A percentile compares a stretch with the other conserved stretches of the same genome.
Conservation (phyloP, 1,284 basidiomycete species). For the Moniliophthora roreri region DNA sequence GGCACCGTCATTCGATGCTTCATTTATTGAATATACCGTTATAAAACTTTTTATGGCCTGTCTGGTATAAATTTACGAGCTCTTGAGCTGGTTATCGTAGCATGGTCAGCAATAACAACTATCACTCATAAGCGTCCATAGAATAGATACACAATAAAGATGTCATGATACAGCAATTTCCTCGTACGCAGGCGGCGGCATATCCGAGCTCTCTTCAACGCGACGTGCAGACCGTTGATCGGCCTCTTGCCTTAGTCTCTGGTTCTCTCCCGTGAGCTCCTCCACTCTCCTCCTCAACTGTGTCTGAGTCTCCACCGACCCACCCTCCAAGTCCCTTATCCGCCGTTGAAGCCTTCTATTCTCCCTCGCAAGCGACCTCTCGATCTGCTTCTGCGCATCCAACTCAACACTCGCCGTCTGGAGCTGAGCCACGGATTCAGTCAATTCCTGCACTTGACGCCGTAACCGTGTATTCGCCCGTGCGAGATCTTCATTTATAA, state of each 20-base stretch:
- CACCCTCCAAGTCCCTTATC: slow-evolving; percentile 11
- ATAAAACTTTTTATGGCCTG: no score
- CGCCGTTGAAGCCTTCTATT: slow-evolving; percentile 12
- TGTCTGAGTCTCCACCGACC: neutral
- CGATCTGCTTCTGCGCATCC: slow-evolving; percentile 6
- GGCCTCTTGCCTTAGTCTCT: slow-evolving; percentile 7
- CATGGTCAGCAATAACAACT: no score
- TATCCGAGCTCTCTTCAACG: slow-evolving; percentile 5
- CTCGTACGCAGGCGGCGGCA: slow-evolving; percentile 18
- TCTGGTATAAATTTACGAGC: no score
- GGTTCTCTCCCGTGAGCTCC: slow-evolving; percentile 15
- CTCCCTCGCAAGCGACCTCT: slow-evolving; percentile 4
- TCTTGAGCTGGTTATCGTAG: no score
- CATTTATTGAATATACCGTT: no score
- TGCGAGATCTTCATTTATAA: slow-evolving; percentile 20
- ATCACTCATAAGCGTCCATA: no score
- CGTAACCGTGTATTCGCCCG: slow-evolving; percentile 15
- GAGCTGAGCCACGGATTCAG: slow-evolving; percentile 13
- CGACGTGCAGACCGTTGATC: no score
- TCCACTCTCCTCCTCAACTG: slow-evolving; percentile 9
- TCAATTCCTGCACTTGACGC: slow-evolving; percentile 13
- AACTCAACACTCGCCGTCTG: slow-evolving; percentile 12
- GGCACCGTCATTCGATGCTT: no score
- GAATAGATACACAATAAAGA: neutral
- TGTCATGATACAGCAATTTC: slow-evolving; percentile 8